Percentiles rank a stretch among this genome's conserved stretches.
Evolutionary conservation across 768 basidiomycete genomes (phyloP).

Genomic region (Mycena indigotica): DNA sequence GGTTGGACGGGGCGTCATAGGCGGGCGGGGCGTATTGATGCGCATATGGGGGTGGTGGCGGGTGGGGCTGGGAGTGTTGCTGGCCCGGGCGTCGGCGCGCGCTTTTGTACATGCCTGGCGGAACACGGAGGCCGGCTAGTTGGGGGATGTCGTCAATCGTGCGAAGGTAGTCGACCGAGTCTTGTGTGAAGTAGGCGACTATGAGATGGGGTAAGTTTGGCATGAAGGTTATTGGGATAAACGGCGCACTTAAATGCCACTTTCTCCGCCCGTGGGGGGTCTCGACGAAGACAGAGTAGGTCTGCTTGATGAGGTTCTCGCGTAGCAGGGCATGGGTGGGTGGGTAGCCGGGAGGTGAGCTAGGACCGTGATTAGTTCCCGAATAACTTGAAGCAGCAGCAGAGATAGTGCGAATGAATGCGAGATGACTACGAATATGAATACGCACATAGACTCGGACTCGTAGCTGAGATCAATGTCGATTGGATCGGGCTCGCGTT

Average conservation of each 20-base stretch:
- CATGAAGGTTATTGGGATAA: constrained; percentile 6
- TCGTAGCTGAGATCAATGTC: constrained; percentile 53
- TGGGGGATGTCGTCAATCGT: constrained; percentile 63
- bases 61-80: constrained; percentile 1
- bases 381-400: background rate
- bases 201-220: background rate
- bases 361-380: constrained; percentile 11
- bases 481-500: constrained; percentile 54
- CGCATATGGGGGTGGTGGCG: too few species aligned
- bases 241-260: constrained; percentile 76
- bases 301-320: constrained; percentile 71
- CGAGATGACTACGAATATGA: constrained; percentile 13
- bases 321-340: constrained; percentile 35
- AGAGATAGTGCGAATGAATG: constrained; percentile 1
- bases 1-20: too few species aligned
- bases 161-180: constrained; percentile 55
- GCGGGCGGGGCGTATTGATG: too few species aligned
- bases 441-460: constrained; percentile 51
- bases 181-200: constrained; percentile 81
- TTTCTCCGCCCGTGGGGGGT: constrained; percentile 67
- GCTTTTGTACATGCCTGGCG: constrained; percentile 63
- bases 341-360: constrained; percentile 26
- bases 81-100: constrained; percentile 45
- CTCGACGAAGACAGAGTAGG: constrained; percentile 78
- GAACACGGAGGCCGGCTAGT: constrained; percentile 56